These are phyloP conservation scores for Jatropha podagrica DNA, from an alignment of 441 rosid species.

Conservation along the genomic window DNA sequence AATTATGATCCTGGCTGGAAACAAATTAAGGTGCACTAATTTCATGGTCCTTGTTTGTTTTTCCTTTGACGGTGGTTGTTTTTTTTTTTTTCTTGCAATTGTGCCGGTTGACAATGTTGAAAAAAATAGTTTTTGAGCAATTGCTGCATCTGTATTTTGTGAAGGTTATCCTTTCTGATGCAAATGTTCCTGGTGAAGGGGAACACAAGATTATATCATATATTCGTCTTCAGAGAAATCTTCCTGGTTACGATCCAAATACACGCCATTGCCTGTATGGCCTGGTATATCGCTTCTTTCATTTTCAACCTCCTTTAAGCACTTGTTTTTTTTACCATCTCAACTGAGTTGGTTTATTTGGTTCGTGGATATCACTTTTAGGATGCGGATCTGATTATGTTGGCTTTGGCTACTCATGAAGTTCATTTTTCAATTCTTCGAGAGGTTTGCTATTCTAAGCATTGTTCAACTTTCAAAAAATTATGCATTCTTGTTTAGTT, in stretches of 20 bases:
- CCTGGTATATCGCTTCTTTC: slow-evolving; percentile 62
- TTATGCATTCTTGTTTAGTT: neutral
- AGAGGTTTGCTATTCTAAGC: slow-evolving; percentile 55
- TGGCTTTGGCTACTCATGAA: slow-evolving; percentile 97
- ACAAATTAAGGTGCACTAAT: slow-evolving; percentile 57
- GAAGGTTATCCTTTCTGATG: slow-evolving; percentile 97
- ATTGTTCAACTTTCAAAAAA: neutral
- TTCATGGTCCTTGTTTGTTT: neutral
- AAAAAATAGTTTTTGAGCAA: slow-evolving; percentile 14
- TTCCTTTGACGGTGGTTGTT: neutral
- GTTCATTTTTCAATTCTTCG: slow-evolving; percentile 95
- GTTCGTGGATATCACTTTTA: slow-evolving; percentile 36
- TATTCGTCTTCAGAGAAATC: slow-evolving; percentile 92
- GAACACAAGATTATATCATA: slow-evolving; percentile 97
- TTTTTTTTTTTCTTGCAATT: slow-evolving; percentile 1
- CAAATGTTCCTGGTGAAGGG: slow-evolving; percentile 99
- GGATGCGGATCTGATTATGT: slow-evolving; percentile 99
- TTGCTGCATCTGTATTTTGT: slow-evolving; percentile 28
- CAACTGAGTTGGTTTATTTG: slow-evolving; percentile 21
- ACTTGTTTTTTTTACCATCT: slow-evolving; percentile 6
- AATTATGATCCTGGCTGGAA: slow-evolving; percentile 95
- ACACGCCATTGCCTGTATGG: slow-evolving; percentile 95
- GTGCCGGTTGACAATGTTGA: neutral
- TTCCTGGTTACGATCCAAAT: slow-evolving; percentile 89
- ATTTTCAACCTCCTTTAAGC: slow-evolving; percentile 2